Conservation (phyloP, 805 yeast species). For the Wickerhamomyces subpelliculosus region DNA sequence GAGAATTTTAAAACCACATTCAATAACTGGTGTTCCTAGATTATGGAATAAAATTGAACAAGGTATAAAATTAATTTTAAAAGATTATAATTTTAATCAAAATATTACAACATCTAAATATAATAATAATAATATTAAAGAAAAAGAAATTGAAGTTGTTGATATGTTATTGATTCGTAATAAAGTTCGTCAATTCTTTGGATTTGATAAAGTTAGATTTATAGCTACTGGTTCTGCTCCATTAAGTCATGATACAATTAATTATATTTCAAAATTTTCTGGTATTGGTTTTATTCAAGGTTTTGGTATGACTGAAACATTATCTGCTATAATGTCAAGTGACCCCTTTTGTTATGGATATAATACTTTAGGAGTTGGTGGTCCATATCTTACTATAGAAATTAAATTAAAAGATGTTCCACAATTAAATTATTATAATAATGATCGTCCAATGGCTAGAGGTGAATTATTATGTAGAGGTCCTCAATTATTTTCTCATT, state of each 20-base stretch:
- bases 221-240: neutral
- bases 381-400: constrained; percentile 45
- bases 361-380: constrained; percentile 28
- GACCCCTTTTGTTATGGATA: neutral
- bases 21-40: neutral
- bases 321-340: neutral
- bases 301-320: neutral
- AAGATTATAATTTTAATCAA: neutral
- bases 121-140: too few species aligned
- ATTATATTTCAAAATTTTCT: neutral
- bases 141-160: too few species aligned
- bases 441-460: constrained; percentile 35
- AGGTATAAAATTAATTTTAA: neutral
- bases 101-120: too few species aligned
- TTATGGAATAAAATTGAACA: neutral
- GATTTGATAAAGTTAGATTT: neutral
- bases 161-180: neutral
- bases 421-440: constrained; percentile 33
- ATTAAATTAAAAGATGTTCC: constrained; percentile 50
- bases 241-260: neutral
- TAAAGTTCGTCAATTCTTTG: neutral
- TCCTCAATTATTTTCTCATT: constrained; percentile 46
- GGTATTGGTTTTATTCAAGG: neutral
- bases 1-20: neutral
- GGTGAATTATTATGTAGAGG: constrained; percentile 57